These are phyloP conservation scores for Gossypium gossypioides DNA, from an alignment of 441 rosid genomes.

Conservation along the genomic window DNA sequence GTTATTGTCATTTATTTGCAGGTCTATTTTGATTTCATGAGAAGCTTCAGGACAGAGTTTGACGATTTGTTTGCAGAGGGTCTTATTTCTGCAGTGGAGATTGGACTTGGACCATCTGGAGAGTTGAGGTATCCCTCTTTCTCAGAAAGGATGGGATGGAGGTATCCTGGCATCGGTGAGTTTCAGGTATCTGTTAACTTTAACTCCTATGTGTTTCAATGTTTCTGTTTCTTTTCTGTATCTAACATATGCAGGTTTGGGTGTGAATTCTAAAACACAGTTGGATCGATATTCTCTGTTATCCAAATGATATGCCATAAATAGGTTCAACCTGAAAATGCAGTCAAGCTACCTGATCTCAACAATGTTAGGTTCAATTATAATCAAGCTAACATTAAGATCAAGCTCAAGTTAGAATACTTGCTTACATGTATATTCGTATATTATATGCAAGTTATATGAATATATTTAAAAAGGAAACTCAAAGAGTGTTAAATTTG, in stretches of 20 bases:
- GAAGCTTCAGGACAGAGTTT: constrained; percentile 70
- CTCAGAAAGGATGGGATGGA: constrained; percentile 65
- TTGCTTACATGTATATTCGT: neutral
- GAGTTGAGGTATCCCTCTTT: constrained; percentile 64
- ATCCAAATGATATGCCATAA: neutral
- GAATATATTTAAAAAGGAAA: neutral
- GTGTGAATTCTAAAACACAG: neutral
- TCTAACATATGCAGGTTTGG: neutral
- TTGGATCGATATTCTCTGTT: neutral
- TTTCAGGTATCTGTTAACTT: constrained; percentile 51
- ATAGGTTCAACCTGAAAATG: neutral
- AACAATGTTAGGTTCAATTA: neutral
- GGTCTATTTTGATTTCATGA: constrained; percentile 75
- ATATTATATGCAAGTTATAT: neutral
- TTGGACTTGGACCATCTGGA: constrained; percentile 70
- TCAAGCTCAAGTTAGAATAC: neutral
- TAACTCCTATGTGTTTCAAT: neutral
- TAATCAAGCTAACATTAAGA: constrained; percentile 2
- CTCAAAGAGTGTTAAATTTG: neutral
- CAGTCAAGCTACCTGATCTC: neutral
- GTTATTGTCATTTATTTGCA: constrained; percentile 17
- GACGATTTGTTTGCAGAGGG: constrained; percentile 57
- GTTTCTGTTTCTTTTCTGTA: constrained; percentile 3
- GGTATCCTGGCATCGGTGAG: constrained; percentile 70
- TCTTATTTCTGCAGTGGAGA: constrained; percentile 48